Base-by-base conservation (phyloP, 805 yeast genomes). In the Barnettozyma pratensis region DNA sequence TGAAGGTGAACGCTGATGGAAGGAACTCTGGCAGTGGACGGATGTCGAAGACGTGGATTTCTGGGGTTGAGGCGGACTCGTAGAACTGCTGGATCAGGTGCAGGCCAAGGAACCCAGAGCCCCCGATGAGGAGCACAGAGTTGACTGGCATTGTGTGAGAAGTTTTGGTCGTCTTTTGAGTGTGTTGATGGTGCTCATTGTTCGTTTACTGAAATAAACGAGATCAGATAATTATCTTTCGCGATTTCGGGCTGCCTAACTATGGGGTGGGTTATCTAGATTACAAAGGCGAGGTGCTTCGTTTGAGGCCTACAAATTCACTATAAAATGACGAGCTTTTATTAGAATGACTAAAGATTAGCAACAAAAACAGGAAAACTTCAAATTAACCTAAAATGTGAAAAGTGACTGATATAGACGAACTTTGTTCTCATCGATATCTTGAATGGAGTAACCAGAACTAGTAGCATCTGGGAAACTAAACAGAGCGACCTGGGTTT, bases 41-140 rank as follows among this genome's bases (percentile, higher is more conserved):
- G 40, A 94, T 82, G 66, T 94, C 99, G 63, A 94, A 87, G 14
- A 94, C 96, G 60, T 83, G 85, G 51, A 94, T 85, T 40, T 76
- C 66, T 8, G 96, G 91, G 41, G 79, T 71, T 26, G 94, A 86
- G 11, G 76, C 61, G 36, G 76, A 69, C 41, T 75, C 74, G 70
- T 79, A 78, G 66, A 91, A 92, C 65, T 88, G 94, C 59, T 91
- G 91, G 39, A 94, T 81, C 54, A 94, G 72, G 57, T 94, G 99
- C 41, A 89, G 79, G 3, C 99, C 99, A 25, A 94, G 76, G 57
- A 94, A 94, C 0, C 99, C 99, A 5, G 97, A 72, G 8, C 99
- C 99, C 44, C 99, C 99, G n/a, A 94, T 80, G 25, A 94, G 72
- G 31, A 94, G 78, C 2, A 94, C 96, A 6, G 65, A 62, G 25